phyloP scores from a whole-genome alignment of 2,329 filamentous ascomycete species.

The Aspergillus sp. region DNA sequence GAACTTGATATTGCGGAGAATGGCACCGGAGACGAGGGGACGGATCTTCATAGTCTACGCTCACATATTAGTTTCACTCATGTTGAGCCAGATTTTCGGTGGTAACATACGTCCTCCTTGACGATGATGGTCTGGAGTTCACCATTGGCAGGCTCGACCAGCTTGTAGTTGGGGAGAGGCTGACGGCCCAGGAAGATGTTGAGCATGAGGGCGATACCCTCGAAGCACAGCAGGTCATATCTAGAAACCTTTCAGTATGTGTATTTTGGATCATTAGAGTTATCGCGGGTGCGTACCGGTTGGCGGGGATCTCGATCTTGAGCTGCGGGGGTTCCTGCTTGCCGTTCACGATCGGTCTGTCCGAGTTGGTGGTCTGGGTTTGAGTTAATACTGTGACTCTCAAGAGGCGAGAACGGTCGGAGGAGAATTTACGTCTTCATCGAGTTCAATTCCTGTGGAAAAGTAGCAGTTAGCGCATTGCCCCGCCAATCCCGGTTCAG shows the following conservation, averaged over 20 bases:
- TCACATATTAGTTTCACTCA: slow-evolving; percentile 2
- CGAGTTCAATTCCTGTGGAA: slow-evolving; percentile 74
- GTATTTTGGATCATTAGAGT: background rate
- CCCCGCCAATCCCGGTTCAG: slow-evolving; percentile 23
- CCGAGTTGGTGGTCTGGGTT: slow-evolving; percentile 66
- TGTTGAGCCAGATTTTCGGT: slow-evolving; percentile 6
- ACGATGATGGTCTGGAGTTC: slow-evolving; percentile 81
- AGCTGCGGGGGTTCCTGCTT: slow-evolving; percentile 86
- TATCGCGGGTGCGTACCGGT: slow-evolving; percentile 63
- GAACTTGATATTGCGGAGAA: slow-evolving; percentile 89
- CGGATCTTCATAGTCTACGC: slow-evolving; percentile 71
- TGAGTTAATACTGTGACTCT: slow-evolving; percentile 28
- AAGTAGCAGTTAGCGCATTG: slow-evolving; percentile 32
- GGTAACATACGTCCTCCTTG: slow-evolving; percentile 58
- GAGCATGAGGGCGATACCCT: slow-evolving; percentile 92
- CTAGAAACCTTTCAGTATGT: slow-evolving; percentile 37
- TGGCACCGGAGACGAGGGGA: slow-evolving; percentile 84
- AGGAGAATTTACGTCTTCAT: slow-evolving; percentile 69
- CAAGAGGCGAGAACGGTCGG: slow-evolving; percentile 15
- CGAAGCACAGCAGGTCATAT: slow-evolving; percentile 94
- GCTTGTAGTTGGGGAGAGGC: slow-evolving; percentile 74
- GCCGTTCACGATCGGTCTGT: slow-evolving; percentile 73
- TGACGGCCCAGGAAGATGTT: slow-evolving; percentile 87
- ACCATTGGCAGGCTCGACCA: slow-evolving; percentile 71
- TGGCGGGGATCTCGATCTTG: slow-evolving; percentile 97